Evolutionary conservation across 2,329 filamentous ascomycete genomes (phyloP).

Genomic region (Fusarium pininemorale): DNA sequence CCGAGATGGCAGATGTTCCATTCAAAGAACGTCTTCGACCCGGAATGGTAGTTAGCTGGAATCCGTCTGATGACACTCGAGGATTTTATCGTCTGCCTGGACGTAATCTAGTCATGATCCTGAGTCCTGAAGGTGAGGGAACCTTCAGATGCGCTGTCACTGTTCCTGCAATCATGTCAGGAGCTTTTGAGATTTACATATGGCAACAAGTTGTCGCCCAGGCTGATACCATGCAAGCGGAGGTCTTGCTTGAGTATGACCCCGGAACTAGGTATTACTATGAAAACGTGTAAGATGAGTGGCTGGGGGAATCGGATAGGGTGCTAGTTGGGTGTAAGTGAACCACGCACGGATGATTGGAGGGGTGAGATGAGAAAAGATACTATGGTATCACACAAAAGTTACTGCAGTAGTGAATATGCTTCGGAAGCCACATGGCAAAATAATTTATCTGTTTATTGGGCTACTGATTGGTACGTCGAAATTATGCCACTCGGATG

Average conservation of each 20-base stretch:
- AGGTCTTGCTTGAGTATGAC: slow-evolving; percentile 57
- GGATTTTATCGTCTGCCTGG: slow-evolving; percentile 24
- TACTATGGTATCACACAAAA: neutral
- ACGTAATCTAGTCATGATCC: slow-evolving; percentile 46
- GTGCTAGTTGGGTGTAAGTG: neutral
- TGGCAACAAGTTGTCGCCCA: slow-evolving; percentile 51
- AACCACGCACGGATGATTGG: neutral
- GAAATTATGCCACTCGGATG: neutral
- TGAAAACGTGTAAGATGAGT: slow-evolving; percentile 32
- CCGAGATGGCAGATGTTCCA: slow-evolving; percentile 34
- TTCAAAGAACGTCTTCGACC: slow-evolving; percentile 54
- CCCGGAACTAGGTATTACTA: slow-evolving; percentile 55
- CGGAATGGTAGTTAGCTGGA: slow-evolving; percentile 53
- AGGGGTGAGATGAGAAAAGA: neutral
- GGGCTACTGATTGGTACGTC: neutral
- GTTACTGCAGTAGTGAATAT: too few relatives aligned
- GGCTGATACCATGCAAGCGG: slow-evolving; percentile 49
- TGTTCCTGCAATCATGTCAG: slow-evolving; percentile 45
- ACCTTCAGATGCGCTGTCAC: slow-evolving; percentile 52
- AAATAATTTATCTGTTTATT: neutral
- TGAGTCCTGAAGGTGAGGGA: slow-evolving; percentile 41
- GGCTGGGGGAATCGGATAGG: neutral
- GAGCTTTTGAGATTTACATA: slow-evolving; percentile 52
- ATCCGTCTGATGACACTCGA: slow-evolving; percentile 19
- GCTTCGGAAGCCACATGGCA: neutral